Percentiles rank a stretch among this genome's conserved stretches.
These are phyloP conservation scores for Astrothelium subdiscretum DNA, from an alignment of 495 filamentous ascomycete genomes.

Conservation along the genomic window DNA sequence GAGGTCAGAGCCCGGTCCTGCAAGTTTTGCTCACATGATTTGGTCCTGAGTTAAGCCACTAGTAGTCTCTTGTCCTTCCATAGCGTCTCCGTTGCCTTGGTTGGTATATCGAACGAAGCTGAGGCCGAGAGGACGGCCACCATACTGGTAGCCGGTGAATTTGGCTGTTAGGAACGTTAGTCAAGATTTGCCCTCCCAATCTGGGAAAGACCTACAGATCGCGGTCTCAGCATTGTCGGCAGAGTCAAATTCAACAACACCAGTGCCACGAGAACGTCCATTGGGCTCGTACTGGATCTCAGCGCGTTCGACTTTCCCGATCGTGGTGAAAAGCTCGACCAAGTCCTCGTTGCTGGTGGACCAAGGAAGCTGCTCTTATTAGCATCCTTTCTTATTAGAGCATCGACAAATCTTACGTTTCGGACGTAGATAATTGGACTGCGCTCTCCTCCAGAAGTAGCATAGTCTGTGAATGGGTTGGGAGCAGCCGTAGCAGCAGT, in stretches of 20 bases:
- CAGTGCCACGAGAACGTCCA: constrained; percentile 86
- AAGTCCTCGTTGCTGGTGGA: constrained; percentile 97
- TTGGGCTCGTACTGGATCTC: constrained; percentile 98
- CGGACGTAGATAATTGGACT: constrained; percentile 84
- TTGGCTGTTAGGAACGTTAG: constrained; percentile 46
- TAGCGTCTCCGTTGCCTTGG: constrained; percentile 51
- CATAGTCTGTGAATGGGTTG: constrained; percentile 92
- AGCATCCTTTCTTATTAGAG: constrained; percentile 3
- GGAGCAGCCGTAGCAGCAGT: constrained; percentile 44
- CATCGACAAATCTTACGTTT: constrained; percentile 58
- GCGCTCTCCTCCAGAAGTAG: constrained; percentile 75
- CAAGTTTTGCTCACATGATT: constrained; percentile 61
- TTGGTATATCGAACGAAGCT: constrained; percentile 85
- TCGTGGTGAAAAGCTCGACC: constrained; percentile 91
- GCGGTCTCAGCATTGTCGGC: constrained; percentile 79
- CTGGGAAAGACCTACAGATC: constrained; percentile 48
- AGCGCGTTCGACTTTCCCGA: constrained; percentile 92
- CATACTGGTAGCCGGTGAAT: constrained; percentile 95
- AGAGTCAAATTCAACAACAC: constrained; percentile 85
- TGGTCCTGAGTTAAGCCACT: constrained; percentile 82
- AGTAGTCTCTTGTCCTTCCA: constrained; percentile 67
- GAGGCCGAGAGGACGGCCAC: constrained; percentile 84
- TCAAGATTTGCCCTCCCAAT: background rate
- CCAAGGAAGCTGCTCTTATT: constrained; percentile 69
- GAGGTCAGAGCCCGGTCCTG: background rate